Conservation (phyloP, 345 rosid species). For the Pelargonium nanum region DNA sequence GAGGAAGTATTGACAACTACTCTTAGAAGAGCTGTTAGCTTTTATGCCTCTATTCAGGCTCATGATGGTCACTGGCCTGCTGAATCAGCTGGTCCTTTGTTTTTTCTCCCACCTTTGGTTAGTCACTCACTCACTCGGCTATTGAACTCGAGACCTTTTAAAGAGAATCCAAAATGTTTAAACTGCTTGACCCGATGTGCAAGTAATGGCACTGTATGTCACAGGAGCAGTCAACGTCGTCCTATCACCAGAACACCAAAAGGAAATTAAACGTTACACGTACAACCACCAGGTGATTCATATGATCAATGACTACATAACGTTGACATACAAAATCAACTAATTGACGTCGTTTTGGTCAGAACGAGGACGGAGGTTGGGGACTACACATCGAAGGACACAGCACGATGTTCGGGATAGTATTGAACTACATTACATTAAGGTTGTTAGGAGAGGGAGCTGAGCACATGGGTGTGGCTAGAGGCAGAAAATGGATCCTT, state of each 20-base stretch:
- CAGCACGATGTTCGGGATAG: conserved; percentile 42
- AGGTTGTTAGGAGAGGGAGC: conserved; percentile 40
- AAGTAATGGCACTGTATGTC: conserved; percentile 50
- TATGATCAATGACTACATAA: conserved; percentile 23
- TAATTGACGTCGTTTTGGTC: neutral
- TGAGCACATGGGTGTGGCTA: conserved; percentile 31
- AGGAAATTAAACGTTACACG: conserved; percentile 43
- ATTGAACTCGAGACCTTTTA: too few relatives aligned
- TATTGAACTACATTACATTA: conserved; percentile 39
- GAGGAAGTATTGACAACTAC: conserved; percentile 28
- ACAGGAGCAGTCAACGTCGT: conserved; percentile 32
- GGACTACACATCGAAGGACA: conserved; percentile 47
- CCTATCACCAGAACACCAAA: conserved; percentile 41
- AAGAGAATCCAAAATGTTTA: too few relatives aligned
- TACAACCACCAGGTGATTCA: conserved; percentile 49
- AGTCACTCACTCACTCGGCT: neutral
- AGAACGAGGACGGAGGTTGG: conserved; percentile 57
- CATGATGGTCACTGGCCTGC: conserved; percentile 69
- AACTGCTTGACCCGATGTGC: too few relatives aligned
- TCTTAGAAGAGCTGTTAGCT: conserved; percentile 35
- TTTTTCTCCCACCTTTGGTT: conserved; percentile 57
- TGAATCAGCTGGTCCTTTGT: conserved; percentile 52
- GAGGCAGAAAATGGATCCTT: conserved; percentile 42
- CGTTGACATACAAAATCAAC: too few relatives aligned
- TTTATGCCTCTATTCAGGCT: conserved; percentile 48